Base-by-base conservation (phyloP, 345 rosid species). In the Trapa bicornis region DNA sequence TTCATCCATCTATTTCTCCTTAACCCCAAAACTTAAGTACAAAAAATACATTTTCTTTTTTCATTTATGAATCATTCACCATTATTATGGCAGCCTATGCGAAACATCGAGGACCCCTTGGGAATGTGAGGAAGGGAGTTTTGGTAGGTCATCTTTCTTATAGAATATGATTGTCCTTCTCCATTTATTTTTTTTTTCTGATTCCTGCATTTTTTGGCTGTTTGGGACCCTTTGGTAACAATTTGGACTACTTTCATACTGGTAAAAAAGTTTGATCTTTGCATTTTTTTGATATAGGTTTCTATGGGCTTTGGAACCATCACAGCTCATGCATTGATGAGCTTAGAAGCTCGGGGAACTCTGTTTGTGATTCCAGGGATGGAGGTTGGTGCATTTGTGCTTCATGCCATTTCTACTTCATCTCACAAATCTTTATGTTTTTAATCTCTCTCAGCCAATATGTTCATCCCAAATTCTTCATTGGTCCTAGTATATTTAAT, bases 101-200 rank as follows among this genome's bases (percentile, higher is more conserved):
- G 75, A 94, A 91, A 77, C 76, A 79, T 75, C 78, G 97, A 64
- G 99, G 99, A 57, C 82, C 83, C 42, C 97, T 94, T 67, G 97
- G 97, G 66, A 91, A 94, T 81, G 95, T 94, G 58, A 84, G 99
- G 78, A 94, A 94, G 86, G 99, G 99, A 80, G 97, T 94, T 39
- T 80, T 94, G 96, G 99, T 94, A 86, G 56, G 86, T 73, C 4
- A 41, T 29, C 42, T 9, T 38, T 32, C 13, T 38, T 8, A 13
- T n/a, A 22, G 10, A 65, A 8, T 7, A 41, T 43, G 66, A 64
- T 64, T 12, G 22, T 7, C 68, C 37, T 2, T 16, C 33, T 5
- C 61, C 60, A 22, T 22, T n/a, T 29, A 37, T 39, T 64, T 22
- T 22, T 36, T 36, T 35, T 37, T 53, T 17, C 37, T 15, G 35